Evolutionary conservation across 2,329 filamentous ascomycete genomes (phyloP).

Genomic region (Helminthosporium solani): DNA sequence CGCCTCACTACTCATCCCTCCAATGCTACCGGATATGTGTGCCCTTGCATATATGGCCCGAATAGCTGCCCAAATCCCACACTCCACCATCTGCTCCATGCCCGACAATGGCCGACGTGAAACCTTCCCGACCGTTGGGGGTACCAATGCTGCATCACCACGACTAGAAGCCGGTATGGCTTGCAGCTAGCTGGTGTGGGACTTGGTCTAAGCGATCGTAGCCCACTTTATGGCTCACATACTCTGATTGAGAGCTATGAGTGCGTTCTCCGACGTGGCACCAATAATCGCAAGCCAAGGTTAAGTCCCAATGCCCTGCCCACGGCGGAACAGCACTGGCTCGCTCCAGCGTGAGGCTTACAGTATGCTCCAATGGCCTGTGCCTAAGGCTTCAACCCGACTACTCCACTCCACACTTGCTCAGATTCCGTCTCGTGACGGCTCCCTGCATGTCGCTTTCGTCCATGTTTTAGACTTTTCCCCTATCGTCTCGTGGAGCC

Average conservation of each 20-base stretch:
- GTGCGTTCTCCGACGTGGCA: slow-evolving; percentile 37
- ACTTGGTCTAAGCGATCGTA: slow-evolving; percentile 19
- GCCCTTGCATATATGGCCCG: slow-evolving; percentile 31
- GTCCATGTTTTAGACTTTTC: slow-evolving; percentile 26
- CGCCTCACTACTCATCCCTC: slow-evolving; percentile 7
- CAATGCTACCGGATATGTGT: slow-evolving; percentile 20
- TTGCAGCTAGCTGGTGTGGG: slow-evolving; percentile 22
- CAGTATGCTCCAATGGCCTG: slow-evolving; percentile 26
- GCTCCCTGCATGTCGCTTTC: slow-evolving; percentile 30
- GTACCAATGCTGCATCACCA: slow-evolving; percentile 29
- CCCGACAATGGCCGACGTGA: slow-evolving; percentile 11
- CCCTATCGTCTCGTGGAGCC: slow-evolving; percentile 29
- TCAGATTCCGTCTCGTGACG: slow-evolving; percentile 35
- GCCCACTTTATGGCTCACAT: slow-evolving; percentile 22
- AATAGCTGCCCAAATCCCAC: slow-evolving; percentile 21
- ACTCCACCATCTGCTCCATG: slow-evolving; percentile 21
- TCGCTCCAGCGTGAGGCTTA: slow-evolving; percentile 36
- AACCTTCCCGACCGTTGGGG: slow-evolving; percentile 10
- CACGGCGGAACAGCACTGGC: slow-evolving; percentile 28
- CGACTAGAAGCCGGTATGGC: slow-evolving; percentile 18
- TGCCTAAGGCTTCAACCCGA: slow-evolving; percentile 29
- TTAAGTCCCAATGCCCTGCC: slow-evolving; percentile 19
- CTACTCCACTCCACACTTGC: slow-evolving; percentile 14
- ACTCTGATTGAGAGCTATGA: slow-evolving; percentile 28
- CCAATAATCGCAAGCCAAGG: slow-evolving; percentile 36